Conservation (phyloP, 176 grass and related monocot species). For the Triticum timopheevii region DNA sequence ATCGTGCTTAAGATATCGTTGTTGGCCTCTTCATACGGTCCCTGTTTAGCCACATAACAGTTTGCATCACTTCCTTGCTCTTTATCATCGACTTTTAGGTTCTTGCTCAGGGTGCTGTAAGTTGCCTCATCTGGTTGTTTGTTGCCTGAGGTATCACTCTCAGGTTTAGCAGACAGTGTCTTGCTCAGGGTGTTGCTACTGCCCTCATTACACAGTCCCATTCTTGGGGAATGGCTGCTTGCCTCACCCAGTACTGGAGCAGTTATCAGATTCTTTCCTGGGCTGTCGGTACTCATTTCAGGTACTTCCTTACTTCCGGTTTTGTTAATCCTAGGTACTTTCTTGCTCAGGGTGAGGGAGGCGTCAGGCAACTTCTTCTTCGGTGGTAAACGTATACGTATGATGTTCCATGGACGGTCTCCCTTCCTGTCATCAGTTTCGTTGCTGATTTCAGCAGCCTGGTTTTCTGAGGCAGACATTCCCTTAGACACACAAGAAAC, state of each 20-base stretch:
- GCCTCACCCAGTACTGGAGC: neutral
- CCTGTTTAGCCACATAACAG: neutral
- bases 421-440: neutral
- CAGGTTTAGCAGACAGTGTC: constrained; percentile 6
- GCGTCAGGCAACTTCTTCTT: constrained; percentile 20
- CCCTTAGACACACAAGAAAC: neutral
- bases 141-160: constrained; percentile 2
- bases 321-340: neutral
- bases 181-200: neutral
- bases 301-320: neutral
- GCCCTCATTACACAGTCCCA: neutral
- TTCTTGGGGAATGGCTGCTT: neutral
- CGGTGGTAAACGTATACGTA: constrained; percentile 29
- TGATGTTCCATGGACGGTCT: constrained; percentile 12
- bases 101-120: neutral
- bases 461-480: constrained; percentile 29
- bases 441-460: constrained; percentile 30
- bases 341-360: neutral
- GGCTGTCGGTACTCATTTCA: constrained; percentile 4
- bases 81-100: neutral
- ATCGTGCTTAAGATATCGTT: neutral
- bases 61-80: neutral
- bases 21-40: neutral
- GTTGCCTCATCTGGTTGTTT: neutral
- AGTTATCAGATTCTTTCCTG: neutral